These are phyloP conservation scores for Monosporascus cannonballus DNA, from an alignment of 2,329 filamentous ascomycete species.

Conservation along the genomic window DNA sequence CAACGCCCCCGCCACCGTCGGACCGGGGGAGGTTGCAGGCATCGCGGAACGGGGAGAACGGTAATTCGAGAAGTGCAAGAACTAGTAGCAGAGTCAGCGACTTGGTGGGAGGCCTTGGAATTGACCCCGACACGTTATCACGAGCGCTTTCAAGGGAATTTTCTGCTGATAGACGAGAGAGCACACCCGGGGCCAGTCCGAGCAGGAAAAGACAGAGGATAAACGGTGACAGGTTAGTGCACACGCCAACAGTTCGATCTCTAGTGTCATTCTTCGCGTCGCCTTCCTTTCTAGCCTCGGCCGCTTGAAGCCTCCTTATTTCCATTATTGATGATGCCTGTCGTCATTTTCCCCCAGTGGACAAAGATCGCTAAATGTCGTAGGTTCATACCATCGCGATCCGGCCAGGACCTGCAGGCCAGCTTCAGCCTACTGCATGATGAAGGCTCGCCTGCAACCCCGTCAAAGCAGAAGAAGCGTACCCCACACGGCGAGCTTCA, in stretches of 20 bases:
- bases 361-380: slow-evolving; percentile 6
- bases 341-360: too few species aligned
- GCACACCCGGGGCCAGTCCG: slow-evolving; percentile 47
- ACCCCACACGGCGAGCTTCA: slow-evolving; percentile 85
- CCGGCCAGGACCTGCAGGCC: slow-evolving; percentile 87
- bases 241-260: neutral
- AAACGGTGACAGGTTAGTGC: slow-evolving; percentile 53
- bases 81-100: slow-evolving; percentile 31
- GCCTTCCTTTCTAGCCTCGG: neutral
- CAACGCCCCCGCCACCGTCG: slow-evolving; percentile 39
- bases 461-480: slow-evolving; percentile 77
- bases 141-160: slow-evolving; percentile 46
- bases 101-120: slow-evolving; percentile 26
- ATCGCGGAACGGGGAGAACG: slow-evolving; percentile 32
- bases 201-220: slow-evolving; percentile 55
- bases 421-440: slow-evolving; percentile 90
- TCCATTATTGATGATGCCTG: neutral
- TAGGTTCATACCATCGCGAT: slow-evolving; percentile 92
- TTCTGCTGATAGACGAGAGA: slow-evolving; percentile 44
- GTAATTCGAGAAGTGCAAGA: slow-evolving; percentile 27
- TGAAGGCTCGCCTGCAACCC: slow-evolving; percentile 86
- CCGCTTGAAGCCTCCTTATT: neutral
- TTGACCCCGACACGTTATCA: slow-evolving; percentile 46
- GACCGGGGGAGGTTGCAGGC: slow-evolving; percentile 38
- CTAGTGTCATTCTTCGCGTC: neutral